Base-by-base conservation (phyloP, 768 basidiomycete genomes). In the Calocybe indica region DNA sequence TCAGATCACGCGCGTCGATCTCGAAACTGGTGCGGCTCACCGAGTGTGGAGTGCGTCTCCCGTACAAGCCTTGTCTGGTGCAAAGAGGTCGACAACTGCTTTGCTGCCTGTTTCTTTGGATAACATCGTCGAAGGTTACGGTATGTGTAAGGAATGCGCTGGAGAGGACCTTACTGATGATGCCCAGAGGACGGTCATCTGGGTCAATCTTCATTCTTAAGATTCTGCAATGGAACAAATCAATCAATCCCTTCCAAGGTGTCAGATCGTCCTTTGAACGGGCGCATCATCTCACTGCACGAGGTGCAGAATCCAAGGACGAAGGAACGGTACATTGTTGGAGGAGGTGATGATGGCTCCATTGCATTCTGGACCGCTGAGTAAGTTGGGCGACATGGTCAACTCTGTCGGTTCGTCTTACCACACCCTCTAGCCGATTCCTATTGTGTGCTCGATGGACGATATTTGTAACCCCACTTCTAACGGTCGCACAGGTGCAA, bases 321-420 rank as follows among this genome's bases (percentile, higher is more conserved):
- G 1, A 75, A 74, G 34, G 80, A 88, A 50, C 74, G 66, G 12
- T 76, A 80, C 31, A 66, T 94, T 11, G 65, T 90, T 10, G 90
- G 86, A 10, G 89, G 91, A 2, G 78, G 75, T 0, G 84, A 87
- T 48, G 87, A 90, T 55, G 92, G 92, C 3, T 82, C 83, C 0
- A 73, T 93, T 22, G 80, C 78, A 0, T 69, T 90, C 47, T 93
- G 89, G 90, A 70, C 75, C 2, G 52, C 78, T 6, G 74, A 72
- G 89, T 91, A 59, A 47, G 79, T 46, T 40, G 11, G 22, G n/a
- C 22, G 7, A 44, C 33, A 36, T 7, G 30, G 10, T 7, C 22
- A 34, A 37, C 12, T 47, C 38, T 9, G 32, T 8, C 12, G n/a
- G 8, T 14, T 33, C 29, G 31, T 45, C 9, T 45, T 15, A 39